A percentile compares a stretch with the other conserved stretches of the same genome.
Evolutionary conservation across 768 basidiomycete species (phyloP).

Genomic region (Naganishia vaughanmartiniae): DNA sequence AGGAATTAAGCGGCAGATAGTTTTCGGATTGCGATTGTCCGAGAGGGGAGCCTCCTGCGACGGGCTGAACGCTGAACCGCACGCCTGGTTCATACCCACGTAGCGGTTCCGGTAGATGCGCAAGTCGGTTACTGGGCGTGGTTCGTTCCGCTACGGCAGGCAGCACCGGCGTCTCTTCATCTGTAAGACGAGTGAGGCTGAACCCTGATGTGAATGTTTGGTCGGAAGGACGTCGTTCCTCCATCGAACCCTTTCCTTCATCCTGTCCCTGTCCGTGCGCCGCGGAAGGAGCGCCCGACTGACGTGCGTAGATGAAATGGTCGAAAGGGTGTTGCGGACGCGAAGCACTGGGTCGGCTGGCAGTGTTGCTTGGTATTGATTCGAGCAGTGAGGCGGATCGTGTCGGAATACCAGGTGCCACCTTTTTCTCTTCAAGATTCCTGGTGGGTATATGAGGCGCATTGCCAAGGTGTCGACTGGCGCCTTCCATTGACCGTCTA

Average conservation of each 20-base stretch:
- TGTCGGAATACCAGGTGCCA: background rate
- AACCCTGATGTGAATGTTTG: constrained; percentile 16
- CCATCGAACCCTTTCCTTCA: background rate
- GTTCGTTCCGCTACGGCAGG: background rate
- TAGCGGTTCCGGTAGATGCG: background rate
- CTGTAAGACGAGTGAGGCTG: constrained; percentile 1
- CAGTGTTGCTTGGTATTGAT: background rate
- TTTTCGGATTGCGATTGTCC: constrained; percentile 8
- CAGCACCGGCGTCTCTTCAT: background rate
- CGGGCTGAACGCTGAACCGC: background rate
- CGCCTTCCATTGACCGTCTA: background rate
- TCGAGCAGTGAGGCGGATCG: background rate
- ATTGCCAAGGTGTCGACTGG: background rate
- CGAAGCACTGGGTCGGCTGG: background rate
- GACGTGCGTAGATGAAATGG: background rate
- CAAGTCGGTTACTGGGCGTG: background rate
- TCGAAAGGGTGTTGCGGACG: background rate
- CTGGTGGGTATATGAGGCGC: background rate
- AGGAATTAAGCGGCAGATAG: too few relatives aligned
- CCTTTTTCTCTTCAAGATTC: background rate
- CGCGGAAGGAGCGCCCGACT: background rate
- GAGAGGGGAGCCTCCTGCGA: background rate
- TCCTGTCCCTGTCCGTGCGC: background rate
- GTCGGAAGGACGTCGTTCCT: background rate
- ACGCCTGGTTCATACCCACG: background rate